Conservation (phyloP, 257 asterid species). For the Henckelia pumila region DNA sequence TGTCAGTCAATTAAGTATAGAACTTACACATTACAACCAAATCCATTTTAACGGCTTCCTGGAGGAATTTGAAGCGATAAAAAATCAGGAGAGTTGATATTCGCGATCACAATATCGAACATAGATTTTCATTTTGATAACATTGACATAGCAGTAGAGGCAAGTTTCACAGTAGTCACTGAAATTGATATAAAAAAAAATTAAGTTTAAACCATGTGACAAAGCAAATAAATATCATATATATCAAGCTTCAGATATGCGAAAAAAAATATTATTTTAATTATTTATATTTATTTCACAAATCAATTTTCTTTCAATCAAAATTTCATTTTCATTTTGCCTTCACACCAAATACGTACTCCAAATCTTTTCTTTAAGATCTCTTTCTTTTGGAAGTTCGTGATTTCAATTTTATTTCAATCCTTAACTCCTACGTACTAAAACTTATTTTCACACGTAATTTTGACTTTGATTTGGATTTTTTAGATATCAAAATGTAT, state of each 20-base stretch:
- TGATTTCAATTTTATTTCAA: too few relatives aligned
- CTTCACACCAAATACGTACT: too few relatives aligned
- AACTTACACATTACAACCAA: constrained; percentile 33
- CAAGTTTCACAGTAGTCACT: constrained; percentile 32
- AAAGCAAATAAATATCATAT: not conserved
- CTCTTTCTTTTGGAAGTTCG: too few relatives aligned
- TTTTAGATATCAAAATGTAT: not conserved
- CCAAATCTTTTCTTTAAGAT: not conserved
- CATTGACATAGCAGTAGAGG: constrained; percentile 33
- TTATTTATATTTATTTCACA: not conserved
- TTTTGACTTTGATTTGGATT: not conserved
- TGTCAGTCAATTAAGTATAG: not conserved
- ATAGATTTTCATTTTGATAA: constrained; percentile 26
- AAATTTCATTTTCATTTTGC: not conserved
- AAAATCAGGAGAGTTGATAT: constrained; percentile 34
- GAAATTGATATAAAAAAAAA: constrained; percentile 17
- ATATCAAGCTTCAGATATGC: not conserved
- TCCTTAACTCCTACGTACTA: too few relatives aligned
- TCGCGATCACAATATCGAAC: constrained; percentile 29
- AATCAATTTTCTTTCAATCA: too few relatives aligned
- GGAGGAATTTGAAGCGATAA: constrained; percentile 27
- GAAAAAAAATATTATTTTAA: too few relatives aligned
- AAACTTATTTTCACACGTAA: not conserved
- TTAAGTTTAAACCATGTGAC: not conserved
- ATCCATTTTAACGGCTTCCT: constrained; percentile 21